phyloP scores from a whole-genome alignment of 1,284 basidiomycete genomes.

The Vanrija sp. region DNA sequence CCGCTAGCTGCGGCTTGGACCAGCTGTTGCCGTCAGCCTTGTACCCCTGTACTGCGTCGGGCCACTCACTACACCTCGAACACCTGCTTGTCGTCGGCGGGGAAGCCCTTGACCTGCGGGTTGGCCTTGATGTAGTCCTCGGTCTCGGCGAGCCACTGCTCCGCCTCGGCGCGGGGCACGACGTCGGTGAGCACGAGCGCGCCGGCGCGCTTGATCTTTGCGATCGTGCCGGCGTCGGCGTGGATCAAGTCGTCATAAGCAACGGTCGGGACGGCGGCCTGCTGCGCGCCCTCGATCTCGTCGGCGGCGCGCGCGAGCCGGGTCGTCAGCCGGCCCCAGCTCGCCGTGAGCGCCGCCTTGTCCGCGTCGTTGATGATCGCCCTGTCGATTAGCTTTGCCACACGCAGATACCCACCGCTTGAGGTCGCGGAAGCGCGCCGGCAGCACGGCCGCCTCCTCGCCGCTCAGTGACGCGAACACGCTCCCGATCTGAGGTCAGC shows the following conservation, averaged over 20 bases:
- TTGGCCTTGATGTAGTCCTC: slow-evolving; percentile 59
- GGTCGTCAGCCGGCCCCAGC: slow-evolving; percentile 58
- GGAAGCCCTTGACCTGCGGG: slow-evolving; percentile 56
- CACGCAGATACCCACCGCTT: too few species aligned
- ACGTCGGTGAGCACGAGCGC: slow-evolving; percentile 61
- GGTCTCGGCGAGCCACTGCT: slow-evolving; percentile 60
- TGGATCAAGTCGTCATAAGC: slow-evolving; percentile 56
- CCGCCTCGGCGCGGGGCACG: slow-evolving; percentile 57
- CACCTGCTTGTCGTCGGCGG: slow-evolving; percentile 63
- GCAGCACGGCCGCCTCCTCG: slow-evolving; percentile 51
- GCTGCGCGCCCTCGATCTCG: slow-evolving; percentile 54
- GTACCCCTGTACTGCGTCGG: neutral
- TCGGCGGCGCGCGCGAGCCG: slow-evolving; percentile 53
- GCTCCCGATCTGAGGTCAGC: slow-evolving; percentile 51
- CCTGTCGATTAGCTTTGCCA: too few species aligned
- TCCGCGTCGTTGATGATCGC: slow-evolving; percentile 38
- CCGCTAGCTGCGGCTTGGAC: slow-evolving; percentile 61
- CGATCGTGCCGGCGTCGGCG: slow-evolving; percentile 48
- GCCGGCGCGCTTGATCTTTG: slow-evolving; percentile 57
- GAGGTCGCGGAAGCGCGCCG: slow-evolving; percentile 58
- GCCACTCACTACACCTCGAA: slow-evolving; percentile 60
- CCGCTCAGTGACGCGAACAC: slow-evolving; percentile 59
- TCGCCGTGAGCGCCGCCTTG: slow-evolving; percentile 55
- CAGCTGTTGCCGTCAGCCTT: slow-evolving; percentile 40
- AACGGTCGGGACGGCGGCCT: slow-evolving; percentile 57